Percentiles rank a stretch among this genome's conserved stretches.
Conservation (phyloP, 257 asterid species). For the Orobanche coerulescens region DNA sequence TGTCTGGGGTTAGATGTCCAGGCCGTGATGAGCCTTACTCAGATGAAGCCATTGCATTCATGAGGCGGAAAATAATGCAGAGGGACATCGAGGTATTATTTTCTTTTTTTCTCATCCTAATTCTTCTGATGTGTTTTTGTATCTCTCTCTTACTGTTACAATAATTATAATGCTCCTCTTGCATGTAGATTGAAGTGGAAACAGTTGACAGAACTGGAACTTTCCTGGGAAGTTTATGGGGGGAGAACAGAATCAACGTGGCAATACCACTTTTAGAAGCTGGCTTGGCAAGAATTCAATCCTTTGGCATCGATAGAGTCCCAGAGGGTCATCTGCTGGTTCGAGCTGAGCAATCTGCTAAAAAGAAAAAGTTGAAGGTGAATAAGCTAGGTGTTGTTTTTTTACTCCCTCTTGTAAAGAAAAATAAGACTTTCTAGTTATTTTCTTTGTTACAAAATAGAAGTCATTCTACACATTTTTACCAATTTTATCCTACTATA, state of each 20-base stretch:
- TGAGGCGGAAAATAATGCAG: conserved; percentile 98
- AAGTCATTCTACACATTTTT: no score
- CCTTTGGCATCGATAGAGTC: conserved; percentile 74
- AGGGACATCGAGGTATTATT: conserved; percentile 88
- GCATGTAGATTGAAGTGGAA: conserved; percentile 79
- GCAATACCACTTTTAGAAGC: conserved; percentile 81
- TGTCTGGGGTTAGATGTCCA: conserved; percentile 97
- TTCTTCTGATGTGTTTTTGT: background rate
- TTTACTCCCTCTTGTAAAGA: no score
- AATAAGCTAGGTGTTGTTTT: conserved; percentile 12
- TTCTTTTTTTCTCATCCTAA: background rate
- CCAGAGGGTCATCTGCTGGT: conserved; percentile 77
- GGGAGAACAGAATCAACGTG: conserved; percentile 78
- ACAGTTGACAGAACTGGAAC: conserved; percentile 96
- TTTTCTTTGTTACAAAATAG: no score
- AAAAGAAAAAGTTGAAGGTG: conserved; percentile 88
- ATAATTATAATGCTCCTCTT: background rate
- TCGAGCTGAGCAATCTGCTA: conserved; percentile 94
- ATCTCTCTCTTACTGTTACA: conserved; percentile 9
- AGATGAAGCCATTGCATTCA: conserved; percentile 91
- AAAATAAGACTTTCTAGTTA: no score
- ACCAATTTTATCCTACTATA: no score
- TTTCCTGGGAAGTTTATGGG: conserved; percentile 91
- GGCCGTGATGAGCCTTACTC: conserved; percentile 91
- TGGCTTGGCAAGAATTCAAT: conserved; percentile 86